These are phyloP conservation scores for Malus hybrid DNA, from an alignment of 331 rosid species.

Conservation along the genomic window DNA sequence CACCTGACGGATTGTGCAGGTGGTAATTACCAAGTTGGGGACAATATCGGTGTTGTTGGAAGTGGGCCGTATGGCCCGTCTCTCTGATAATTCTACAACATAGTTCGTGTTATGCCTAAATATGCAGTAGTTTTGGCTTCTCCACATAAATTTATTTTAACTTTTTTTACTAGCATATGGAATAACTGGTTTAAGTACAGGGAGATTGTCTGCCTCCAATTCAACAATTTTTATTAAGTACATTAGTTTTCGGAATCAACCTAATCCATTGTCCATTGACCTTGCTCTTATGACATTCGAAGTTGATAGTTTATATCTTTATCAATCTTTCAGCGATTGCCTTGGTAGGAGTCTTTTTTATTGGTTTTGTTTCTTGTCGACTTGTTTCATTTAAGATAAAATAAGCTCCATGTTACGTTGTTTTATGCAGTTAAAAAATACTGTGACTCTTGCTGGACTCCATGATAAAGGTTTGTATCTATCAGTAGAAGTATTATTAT, in stretches of 20 bases:
- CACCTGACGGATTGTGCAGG: too few species aligned
- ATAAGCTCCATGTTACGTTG: constrained; percentile 10
- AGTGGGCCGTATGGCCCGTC: too few species aligned
- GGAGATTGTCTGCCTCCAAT: background rate
- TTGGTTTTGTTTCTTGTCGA: background rate
- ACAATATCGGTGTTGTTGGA: too few species aligned
- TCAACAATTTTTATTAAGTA: background rate
- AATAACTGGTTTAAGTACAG: background rate
- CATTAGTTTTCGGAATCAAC: background rate
- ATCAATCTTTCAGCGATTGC: background rate
- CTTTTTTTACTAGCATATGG: background rate
- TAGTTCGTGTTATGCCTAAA: background rate
- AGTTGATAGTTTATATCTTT: background rate
- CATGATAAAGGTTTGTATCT: constrained; percentile 76
- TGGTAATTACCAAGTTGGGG: too few species aligned
- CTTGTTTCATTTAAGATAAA: constrained; percentile 14
- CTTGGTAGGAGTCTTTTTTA: background rate
- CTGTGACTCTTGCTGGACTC: constrained; percentile 70
- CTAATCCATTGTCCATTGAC: background rate
- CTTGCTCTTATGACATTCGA: background rate
- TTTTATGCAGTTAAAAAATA: constrained; percentile 58
- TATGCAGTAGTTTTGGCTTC: background rate
- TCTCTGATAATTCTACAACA: too few species aligned
- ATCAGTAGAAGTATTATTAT: constrained; percentile 10
- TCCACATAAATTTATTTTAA: background rate